Evolutionary conservation across 208 protist species (phyloP), one percentile per base, ranked within the genome.

Genomic region (Trypanosoma melophagium): DNA sequence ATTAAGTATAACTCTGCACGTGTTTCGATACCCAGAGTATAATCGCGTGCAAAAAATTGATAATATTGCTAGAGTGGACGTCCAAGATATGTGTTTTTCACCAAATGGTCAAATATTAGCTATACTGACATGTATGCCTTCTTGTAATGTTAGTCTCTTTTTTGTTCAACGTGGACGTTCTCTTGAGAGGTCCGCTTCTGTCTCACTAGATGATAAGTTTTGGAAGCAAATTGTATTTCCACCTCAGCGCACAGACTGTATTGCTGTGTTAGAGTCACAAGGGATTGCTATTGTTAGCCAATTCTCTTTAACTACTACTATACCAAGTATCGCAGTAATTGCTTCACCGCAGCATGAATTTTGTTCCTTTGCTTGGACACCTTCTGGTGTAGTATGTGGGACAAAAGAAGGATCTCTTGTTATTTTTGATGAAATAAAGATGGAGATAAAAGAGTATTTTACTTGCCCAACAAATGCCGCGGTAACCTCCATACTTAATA

Each of bases 81-180:
- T 92, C 4, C 35, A 76, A 17, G 59, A 81, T 22, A 68, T 93
- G 55, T 54, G 54, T 1, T 96, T 92, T 60, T 87, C 81, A 2
- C 63, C 73, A 19, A 72, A 72, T 44, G 87, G 69, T 13, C 66
- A 74, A n/a, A 60, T 80, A 22, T 57, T 95, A 21, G 86, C 80
- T 56, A 72, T 92, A 13, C 66, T 92, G 14, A 66, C 61, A 19
- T 79, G 69, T 17, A 74, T 80, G 0, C 82, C 84, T 24, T 60
- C 28, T 10, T 51, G 56, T 25, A 55, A 40, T 38, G 81, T 92
- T 10, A 74, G 60, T 9, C 45, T 92, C 19, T 83, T 84, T 22
- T 61, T 35, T 14, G 56, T 63, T 25, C 56, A 74, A 21, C 47
- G 60, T 31, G 59, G 66, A 13, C 59, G 66, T 12, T 66, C 41